Evolutionary conservation across 257 asterid species (phyloP), one percentile per base, ranked within the genome.

Genomic region (Agastache rugosa): DNA sequence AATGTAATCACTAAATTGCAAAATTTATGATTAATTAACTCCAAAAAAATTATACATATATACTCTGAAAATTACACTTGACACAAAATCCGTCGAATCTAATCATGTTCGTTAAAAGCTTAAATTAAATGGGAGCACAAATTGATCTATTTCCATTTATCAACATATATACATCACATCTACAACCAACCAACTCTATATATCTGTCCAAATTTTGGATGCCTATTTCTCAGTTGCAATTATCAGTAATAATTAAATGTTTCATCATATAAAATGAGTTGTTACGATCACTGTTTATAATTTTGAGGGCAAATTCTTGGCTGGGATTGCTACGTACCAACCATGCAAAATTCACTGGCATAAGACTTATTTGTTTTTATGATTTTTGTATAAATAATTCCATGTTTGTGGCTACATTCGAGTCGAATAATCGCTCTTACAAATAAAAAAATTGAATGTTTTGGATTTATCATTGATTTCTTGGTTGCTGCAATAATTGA

Each of bases 291-390:
- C 67, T 69, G 66, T 63, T 69, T 45, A 58, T 42, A 55, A 73
- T 55, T 71, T 34, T 64, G 78, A 73, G 74, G 79, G 69, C 86
- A 81, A 74, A 31, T 16, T 35, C 68, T 44, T 65, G 59, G 75
- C 62, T 37, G 72, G 72, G 75, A 44, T 69, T 82, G 89, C 78
- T 53, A 69, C 87, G 74, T 75, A 75, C 81, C 87, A 77, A 83
- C 87, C 86, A 67, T 76, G 80, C 87, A 85, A 47, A 76, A 54
- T 51, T 78, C 83, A 78, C 81, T 75, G 84, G 78, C 78, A 67
- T 10, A 58, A 17, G 29, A 1, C 39, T 48, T 15, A 23, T 7
- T 72, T 12, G 14, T 31, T 61, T 61, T 29, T 55, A 54, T 37
- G 27, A 27, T 25, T 22, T 35, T 8, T 10, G 6, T 35, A 17